Evolutionary conservation across 805 yeast genomes (phyloP), one percentile per base, ranked within the genome.

Genomic region (Yamadazyma sp.): DNA sequence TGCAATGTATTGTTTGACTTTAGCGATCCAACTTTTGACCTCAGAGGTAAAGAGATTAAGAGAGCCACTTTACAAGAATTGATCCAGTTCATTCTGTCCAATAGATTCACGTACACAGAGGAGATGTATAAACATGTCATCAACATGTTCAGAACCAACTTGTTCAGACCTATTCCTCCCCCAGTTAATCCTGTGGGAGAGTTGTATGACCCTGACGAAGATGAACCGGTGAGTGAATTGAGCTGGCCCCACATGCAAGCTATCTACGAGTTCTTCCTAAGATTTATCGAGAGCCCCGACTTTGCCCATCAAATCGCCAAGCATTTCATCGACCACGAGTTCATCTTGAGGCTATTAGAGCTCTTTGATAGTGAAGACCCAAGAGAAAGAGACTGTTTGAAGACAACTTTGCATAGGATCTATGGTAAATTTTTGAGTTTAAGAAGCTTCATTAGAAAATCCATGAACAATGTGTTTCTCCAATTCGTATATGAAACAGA

Each of bases 201-300:
- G 48, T 77, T 91, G 26, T 93, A 77, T 61, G 99, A 93, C 54
- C 99, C 99, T 1, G 99, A 93, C 64, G 99, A 93, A 64, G 99
- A 93, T 67, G 99, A 93, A 63, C 98, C 98, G 3, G 95, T 93
- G 25, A 80, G 81, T 52, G 98, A 93, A 59, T 78, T 91, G 46
- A 90, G 97, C 7, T 93, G 99, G 99, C 96, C 98, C 9, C 99
- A 93, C 60, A 93, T 93, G 98, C 95, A 88, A 62, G 77, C 89
- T 28, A 95, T 90, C 21, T 93, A 93, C 66, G 98, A 93, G 61
- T 88, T 93, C 54, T 91, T 93, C 58, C 68, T 93, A 43, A 72
- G 95, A 53, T 91, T 93, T 62, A 82, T 93, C 37, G 98, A 93
- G 64, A 81, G 91, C 47, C 95, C 95, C 2, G 97, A 90, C 63